A percentile compares a stretch with the other conserved stretches of the same genome.
phyloP scores from a whole-genome alignment of 345 rosid genomes.

The Brassica carinata region DNA sequence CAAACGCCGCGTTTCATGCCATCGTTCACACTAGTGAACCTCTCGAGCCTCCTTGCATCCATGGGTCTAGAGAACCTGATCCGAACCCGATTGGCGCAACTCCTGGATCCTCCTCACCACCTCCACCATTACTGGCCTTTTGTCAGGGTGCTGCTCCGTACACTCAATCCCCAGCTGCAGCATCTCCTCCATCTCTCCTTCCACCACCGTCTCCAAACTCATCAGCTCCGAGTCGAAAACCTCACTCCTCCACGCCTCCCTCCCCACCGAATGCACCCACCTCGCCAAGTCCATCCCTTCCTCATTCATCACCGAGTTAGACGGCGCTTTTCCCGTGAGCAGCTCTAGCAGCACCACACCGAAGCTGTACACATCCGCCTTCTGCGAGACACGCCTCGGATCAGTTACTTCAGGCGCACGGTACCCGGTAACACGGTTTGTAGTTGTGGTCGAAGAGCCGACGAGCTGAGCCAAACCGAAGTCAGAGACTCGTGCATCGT shows the following conservation, averaged over 20 bases:
- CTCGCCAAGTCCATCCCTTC: constrained; percentile 94
- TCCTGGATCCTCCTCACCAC: constrained; percentile 65
- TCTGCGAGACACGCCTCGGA: constrained; percentile 82
- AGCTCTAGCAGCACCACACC: constrained; percentile 88
- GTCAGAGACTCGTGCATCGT: constrained; percentile 89
- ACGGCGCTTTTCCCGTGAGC: constrained; percentile 86
- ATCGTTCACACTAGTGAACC: background rate
- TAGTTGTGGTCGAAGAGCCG: constrained; percentile 66
- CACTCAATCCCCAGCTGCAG: constrained; percentile 89
- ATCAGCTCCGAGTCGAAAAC: constrained; percentile 90
- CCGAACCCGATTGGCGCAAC: constrained; percentile 43
- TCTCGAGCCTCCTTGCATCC: constrained; percentile 8
- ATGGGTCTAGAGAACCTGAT: constrained; percentile 29
- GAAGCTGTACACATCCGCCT: constrained; percentile 95
- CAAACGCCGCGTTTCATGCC: constrained; percentile 14
- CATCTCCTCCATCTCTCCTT: constrained; percentile 83
- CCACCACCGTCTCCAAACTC: constrained; percentile 57
- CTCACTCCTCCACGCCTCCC: constrained; percentile 85
- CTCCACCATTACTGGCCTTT: constrained; percentile 68
- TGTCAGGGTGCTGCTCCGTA: constrained; percentile 79
- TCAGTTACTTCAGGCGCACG: constrained; percentile 97
- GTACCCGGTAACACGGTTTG: constrained; percentile 82
- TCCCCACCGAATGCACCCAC: constrained; percentile 89
- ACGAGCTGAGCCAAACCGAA: constrained; percentile 88
- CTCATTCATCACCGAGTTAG: constrained; percentile 76